Evolutionary conservation across 495 filamentous ascomycete genomes (phyloP).

Genomic region (Collariella sp.): DNA sequence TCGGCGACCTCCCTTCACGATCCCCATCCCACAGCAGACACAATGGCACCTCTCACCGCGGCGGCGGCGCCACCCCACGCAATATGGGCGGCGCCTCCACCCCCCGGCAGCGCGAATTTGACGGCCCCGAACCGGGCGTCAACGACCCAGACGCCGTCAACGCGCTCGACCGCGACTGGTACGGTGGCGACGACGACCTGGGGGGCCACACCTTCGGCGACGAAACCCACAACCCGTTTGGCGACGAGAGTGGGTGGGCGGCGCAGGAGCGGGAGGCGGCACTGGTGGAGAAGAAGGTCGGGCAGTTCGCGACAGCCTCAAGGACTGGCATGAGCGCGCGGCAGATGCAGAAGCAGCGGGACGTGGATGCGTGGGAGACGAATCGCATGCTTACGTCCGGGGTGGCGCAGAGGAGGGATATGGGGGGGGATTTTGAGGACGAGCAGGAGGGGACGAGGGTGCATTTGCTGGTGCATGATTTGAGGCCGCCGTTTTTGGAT

Average conservation of each 20-base stretch:
- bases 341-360: constrained; percentile 77
- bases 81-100: constrained; percentile 37
- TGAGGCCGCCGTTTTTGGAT: constrained; percentile 92
- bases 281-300: constrained; percentile 64
- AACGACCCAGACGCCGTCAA: constrained; percentile 40
- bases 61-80: constrained; percentile 42
- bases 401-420: constrained; percentile 81
- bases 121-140: constrained; percentile 43
- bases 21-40: constrained; percentile 22
- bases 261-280: constrained; percentile 60
- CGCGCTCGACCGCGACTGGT: constrained; percentile 85
- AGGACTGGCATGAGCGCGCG: constrained; percentile 56
- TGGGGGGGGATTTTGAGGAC: constrained; percentile 73
- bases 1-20: constrained; percentile 47
- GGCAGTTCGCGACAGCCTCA: constrained; percentile 48
- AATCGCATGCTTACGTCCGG: constrained; percentile 97
- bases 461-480: constrained; percentile 87
- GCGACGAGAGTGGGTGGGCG: constrained; percentile 54
- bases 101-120: constrained; percentile 45
- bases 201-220: constrained; percentile 67
- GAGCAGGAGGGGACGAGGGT: constrained; percentile 87
- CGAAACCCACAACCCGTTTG: constrained; percentile 51
- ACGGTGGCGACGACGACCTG: constrained; percentile 64
- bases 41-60: constrained; percentile 27
- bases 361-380: constrained; percentile 95